Percentiles rank a stretch among this genome's conserved stretches.
phyloP scores from a whole-genome alignment of 345 rosid species.

The Hypericum perforatum region DNA sequence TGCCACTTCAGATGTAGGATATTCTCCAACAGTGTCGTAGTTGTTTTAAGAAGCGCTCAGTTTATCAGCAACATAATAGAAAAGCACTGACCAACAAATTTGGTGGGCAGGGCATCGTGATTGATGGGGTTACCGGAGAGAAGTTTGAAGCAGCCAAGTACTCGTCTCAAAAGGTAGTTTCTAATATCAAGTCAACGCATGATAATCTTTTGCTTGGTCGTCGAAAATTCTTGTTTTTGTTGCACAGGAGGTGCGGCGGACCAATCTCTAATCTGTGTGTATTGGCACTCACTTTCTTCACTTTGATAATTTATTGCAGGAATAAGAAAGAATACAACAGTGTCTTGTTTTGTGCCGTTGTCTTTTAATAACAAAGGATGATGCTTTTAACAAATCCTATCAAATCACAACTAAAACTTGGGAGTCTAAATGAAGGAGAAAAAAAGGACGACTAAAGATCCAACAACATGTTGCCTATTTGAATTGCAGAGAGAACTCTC shows the following conservation, averaged over 20 bases:
- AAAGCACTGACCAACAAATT: slow-evolving; percentile 16
- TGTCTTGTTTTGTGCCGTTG: slow-evolving; percentile 33
- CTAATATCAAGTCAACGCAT: background rate
- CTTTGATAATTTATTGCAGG: slow-evolving; percentile 47
- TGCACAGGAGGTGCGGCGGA: slow-evolving; percentile 8
- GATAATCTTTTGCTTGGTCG: slow-evolving; percentile 1
- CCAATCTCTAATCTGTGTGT: slow-evolving; percentile 7
- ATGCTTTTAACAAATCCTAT: slow-evolving; percentile 31
- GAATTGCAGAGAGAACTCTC: slow-evolving; percentile 78
- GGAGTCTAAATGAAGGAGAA: slow-evolving; percentile 31
- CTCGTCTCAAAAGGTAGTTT: slow-evolving; percentile 68
- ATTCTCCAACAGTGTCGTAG: too few species aligned
- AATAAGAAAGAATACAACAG: slow-evolving; percentile 24
- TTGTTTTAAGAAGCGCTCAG: too few species aligned
- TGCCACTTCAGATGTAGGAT: too few species aligned
- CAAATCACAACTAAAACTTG: slow-evolving; percentile 28
- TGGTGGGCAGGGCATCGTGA: slow-evolving; percentile 55
- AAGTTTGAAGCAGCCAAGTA: slow-evolving; percentile 86
- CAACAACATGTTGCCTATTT: slow-evolving; percentile 33
- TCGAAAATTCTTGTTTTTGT: slow-evolving; percentile 9
- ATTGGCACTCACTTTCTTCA: slow-evolving; percentile 22
- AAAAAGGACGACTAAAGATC: slow-evolving; percentile 45
- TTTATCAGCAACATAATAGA: too few species aligned
- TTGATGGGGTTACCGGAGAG: slow-evolving; percentile 54
- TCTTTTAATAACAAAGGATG: slow-evolving; percentile 32